Conservation (phyloP, 768 basidiomycete species). For the Paxillus ammoniavirescens region DNA sequence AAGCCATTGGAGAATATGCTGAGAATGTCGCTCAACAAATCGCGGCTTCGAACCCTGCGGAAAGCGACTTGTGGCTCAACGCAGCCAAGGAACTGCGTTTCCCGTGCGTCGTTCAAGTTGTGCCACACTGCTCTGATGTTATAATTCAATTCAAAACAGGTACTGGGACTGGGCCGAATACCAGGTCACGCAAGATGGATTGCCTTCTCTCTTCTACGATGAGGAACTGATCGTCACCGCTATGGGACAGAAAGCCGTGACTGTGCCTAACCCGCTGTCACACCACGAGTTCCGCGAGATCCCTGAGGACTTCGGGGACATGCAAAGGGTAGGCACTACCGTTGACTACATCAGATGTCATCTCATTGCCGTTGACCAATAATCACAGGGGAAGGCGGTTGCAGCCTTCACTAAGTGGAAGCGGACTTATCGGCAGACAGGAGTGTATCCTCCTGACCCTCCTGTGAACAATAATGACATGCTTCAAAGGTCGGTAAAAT, state of each 20-base stretch:
- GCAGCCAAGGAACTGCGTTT: slow-evolving; percentile 26
- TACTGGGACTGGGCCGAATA: slow-evolving; percentile 31
- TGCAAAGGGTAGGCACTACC: slow-evolving; percentile 3
- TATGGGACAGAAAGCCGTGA: slow-evolving; percentile 2
- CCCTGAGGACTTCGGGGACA: slow-evolving; percentile 20
- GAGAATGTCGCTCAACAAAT: slow-evolving; percentile 24
- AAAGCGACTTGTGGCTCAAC: slow-evolving; percentile 15
- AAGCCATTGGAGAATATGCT: slow-evolving; percentile 27
- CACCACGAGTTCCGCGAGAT: slow-evolving; percentile 13
- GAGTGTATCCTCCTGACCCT: too few relatives aligned
- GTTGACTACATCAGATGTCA: not conserved
- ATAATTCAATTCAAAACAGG: slow-evolving; percentile 7
- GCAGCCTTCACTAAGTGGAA: slow-evolving; percentile 21
- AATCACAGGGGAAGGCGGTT: slow-evolving; percentile 4
- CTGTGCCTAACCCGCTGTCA: slow-evolving; percentile 18
- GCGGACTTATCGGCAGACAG: slow-evolving; percentile 19
- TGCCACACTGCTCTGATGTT: not conserved
- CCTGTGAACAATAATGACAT: not conserved
- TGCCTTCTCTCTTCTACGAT: slow-evolving; percentile 19
- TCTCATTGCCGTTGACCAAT: not conserved
- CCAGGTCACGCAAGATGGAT: slow-evolving; percentile 12
- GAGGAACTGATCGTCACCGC: slow-evolving; percentile 12
- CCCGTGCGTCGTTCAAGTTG: slow-evolving; percentile 23
- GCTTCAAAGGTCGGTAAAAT: slow-evolving; percentile 15
- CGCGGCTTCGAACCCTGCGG: slow-evolving; percentile 15